These are phyloP conservation scores for Corymbia calophylla DNA, from an alignment of 441 rosid species.

Conservation along the genomic window DNA sequence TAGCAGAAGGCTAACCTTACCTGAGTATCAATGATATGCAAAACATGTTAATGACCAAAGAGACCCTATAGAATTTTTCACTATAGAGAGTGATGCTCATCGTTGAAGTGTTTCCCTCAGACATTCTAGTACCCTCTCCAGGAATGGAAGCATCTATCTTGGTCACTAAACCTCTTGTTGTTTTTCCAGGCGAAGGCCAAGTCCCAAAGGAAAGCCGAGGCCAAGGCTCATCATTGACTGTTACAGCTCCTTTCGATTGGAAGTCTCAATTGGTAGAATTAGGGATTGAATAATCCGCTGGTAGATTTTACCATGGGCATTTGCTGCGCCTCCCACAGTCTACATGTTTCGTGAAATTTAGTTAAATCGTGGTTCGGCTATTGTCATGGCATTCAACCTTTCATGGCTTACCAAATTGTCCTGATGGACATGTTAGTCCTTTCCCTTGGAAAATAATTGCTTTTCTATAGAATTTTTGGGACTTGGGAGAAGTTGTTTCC, in stretches of 20 bases:
- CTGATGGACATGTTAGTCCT: not conserved
- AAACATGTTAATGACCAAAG: not conserved
- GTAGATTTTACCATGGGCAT: not conserved
- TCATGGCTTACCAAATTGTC: not conserved
- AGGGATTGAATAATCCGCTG: not conserved
- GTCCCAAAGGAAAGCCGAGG: conserved; percentile 61
- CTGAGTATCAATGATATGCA: not conserved
- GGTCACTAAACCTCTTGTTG: not conserved
- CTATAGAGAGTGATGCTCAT: not conserved
- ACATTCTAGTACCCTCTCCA: not conserved
- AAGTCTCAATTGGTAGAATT: not conserved
- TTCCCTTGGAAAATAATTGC: not conserved
- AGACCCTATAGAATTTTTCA: not conserved
- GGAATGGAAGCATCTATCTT: not conserved
- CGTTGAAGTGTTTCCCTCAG: not conserved
- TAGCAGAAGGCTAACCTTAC: not conserved
- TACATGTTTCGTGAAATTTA: not conserved
- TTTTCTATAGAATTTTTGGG: not conserved
- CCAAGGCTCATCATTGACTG: conserved; percentile 48
- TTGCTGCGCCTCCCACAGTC: not conserved
- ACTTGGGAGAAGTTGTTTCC: not conserved
- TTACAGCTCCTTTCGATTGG: not conserved
- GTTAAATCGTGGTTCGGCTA: not conserved
- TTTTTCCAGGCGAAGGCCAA: conserved; percentile 46
- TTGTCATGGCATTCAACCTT: not conserved